Base-by-base conservation (phyloP, 495 filamentous ascomycete genomes). In the Neurospora sublineolata region DNA sequence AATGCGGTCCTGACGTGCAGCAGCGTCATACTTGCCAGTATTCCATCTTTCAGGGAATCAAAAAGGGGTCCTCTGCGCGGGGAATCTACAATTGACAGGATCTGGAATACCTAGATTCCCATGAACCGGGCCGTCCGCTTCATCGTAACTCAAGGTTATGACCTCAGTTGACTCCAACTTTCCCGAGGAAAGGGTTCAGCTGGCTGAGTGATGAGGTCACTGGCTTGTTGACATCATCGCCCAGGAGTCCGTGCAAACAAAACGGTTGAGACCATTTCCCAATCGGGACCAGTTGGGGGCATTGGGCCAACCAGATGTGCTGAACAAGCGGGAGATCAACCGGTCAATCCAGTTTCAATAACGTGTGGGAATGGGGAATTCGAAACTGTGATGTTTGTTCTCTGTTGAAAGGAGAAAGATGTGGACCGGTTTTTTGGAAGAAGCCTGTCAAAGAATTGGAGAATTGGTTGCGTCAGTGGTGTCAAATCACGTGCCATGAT, bases 1-100 rank as follows among this genome's bases (percentile, higher is more conserved):
- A 14, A 41, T 33, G 38, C 41, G 20, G 40, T 70, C 39, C 40
- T 70, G 69, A 52, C 69, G 69, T 70, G 69, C 41, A 70, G 69
- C 41, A 36, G 69, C 69, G 46, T 37, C 33, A 38, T 71, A 67
- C 69, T 20, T 60, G 0, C 0, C 42, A 46, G n/a, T 20, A 20
- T 46, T 46, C 4, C 11, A 58, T 12, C 12, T 30, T 30, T 60
- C 46, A 14, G 5, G 46, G 46, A 60, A 60, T 9, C 11, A 8
- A 30, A 30, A 60, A 30, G 20, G 46, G 23, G 23, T 52, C 44
- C 12, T 23, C n/a, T 0, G 23, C 23, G 44, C n/a, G 20, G 41
- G 41, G 41, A 44, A 44, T 44, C 18, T 18, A 20, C n/a, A 20
- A 44, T 40, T 16, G 39, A 40, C 39, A 27, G 20, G 8, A 46